Conservation (phyloP, 2,329 filamentous ascomycete species). For the Trichoderma oligosporum region DNA sequence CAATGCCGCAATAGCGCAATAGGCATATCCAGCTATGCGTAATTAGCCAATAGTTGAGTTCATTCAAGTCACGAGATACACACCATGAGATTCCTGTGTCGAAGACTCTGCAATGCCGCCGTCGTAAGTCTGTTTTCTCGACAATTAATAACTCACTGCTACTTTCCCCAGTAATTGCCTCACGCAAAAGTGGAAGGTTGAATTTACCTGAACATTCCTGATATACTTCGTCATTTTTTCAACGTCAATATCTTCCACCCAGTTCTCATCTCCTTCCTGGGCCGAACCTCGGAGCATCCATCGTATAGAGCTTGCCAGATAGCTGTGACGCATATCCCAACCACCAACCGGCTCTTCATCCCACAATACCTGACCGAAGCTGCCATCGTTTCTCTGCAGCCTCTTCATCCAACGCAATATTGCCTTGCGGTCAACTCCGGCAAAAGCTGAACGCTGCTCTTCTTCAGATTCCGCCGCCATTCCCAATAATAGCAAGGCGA, state of each 20-base stretch:
- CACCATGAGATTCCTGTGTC: slow-evolving; percentile 79
- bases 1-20: slow-evolving; percentile 78
- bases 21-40: slow-evolving; percentile 76
- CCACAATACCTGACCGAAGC: slow-evolving; percentile 80
- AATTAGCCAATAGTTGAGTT: background rate
- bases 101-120: slow-evolving; percentile 77
- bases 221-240: slow-evolving; percentile 68
- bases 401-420: slow-evolving; percentile 70
- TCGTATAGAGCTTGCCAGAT: slow-evolving; percentile 74
- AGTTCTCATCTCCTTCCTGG: slow-evolving; percentile 47
- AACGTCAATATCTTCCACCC: slow-evolving; percentile 70
- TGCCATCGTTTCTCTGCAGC: slow-evolving; percentile 79
- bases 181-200: too few species aligned
- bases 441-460: slow-evolving; percentile 46
- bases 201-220: slow-evolving; percentile 52
- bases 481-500: slow-evolving; percentile 73
- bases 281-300: slow-evolving; percentile 71
- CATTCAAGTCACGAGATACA: slow-evolving; percentile 23
- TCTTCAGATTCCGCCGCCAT: slow-evolving; percentile 42
- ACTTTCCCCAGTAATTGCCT: background rate
- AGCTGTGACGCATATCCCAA: slow-evolving; percentile 82
- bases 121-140: slow-evolving; percentile 66
- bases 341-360: slow-evolving; percentile 65
- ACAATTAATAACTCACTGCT: background rate
- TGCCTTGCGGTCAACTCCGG: slow-evolving; percentile 61